These are phyloP conservation scores for Thraustotheca clavata DNA, from an alignment of 352 stramenopile genomes.

Conservation along the genomic window DNA sequence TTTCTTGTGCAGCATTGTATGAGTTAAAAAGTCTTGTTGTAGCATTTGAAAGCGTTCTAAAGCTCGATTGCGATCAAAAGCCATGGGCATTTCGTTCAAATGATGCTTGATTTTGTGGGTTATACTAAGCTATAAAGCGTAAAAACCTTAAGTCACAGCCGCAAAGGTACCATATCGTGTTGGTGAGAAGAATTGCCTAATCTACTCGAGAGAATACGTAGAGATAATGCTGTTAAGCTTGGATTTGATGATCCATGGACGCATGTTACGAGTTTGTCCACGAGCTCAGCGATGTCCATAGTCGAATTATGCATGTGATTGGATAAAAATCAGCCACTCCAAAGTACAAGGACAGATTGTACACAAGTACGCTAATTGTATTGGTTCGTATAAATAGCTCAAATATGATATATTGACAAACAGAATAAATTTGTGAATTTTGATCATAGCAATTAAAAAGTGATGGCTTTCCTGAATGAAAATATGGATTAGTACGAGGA, in stretches of 20 bases:
- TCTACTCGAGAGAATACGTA: conserved; percentile 19
- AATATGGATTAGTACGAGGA: too few species aligned
- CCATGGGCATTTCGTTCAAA: neutral
- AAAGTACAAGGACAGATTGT: too few species aligned
- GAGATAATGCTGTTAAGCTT: conserved; percentile 8
- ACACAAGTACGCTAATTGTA: too few species aligned
- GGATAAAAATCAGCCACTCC: neutral
- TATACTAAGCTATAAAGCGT: neutral
- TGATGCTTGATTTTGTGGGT: conserved; percentile 15
- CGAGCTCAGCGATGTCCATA: conserved; percentile 16
- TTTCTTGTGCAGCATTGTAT: conserved; percentile 20
- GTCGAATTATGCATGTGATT: neutral
- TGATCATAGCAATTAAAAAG: too few species aligned
- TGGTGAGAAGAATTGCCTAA: neutral
- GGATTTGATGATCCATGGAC: conserved; percentile 7
- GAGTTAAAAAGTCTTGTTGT: conserved; percentile 19
- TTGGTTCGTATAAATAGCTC: too few species aligned
- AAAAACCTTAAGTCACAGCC: neutral
- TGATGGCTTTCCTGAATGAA: too few species aligned
- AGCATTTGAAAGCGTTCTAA: conserved; percentile 13
- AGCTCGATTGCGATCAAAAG: conserved; percentile 3
- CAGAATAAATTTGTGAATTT: too few species aligned
- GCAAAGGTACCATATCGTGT: conserved; percentile 12
- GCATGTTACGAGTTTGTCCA: conserved; percentile 3
- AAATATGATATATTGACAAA: too few species aligned